Base-by-base conservation (phyloP, 2,329 filamentous ascomycete genomes). In the Neurospora sp. region DNA sequence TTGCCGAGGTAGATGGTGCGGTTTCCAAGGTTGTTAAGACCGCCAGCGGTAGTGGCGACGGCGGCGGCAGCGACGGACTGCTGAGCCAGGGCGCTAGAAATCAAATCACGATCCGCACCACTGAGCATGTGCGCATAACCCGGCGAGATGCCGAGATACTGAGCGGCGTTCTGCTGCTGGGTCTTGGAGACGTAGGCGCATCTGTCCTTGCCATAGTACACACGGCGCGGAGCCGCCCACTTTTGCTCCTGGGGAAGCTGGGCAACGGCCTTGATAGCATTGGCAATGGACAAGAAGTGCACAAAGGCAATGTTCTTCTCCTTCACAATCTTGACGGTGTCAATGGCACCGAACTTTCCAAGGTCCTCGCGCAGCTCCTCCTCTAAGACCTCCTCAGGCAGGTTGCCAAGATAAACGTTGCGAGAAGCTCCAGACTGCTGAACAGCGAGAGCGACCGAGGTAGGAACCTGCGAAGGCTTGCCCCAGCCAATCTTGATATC, bases 401-500 rank as follows among this genome's bases (percentile, higher is more conserved):
- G 81, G 79, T 97, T 98, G 69, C 96, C 96, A 62, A 99, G 86
- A 78, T 99, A 99, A 40, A 99, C 96, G 78, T 99, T 99, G 74
- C 96, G 89, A 19, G 96, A 99, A 38, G 96, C 96, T 68, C 94
- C 94, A 13, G 94, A 97, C 81, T 99, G 96, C 83, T 99, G 96
- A 39, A 98, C 96, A 66, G 96, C 95, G 70, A 98, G 85, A n/a
- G 94, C 93, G 66, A 99, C 96, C 2, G 96, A 98, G 2, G 95
- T 98, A 3, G 96, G 96, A 0, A 99, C 96, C 81, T 97, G 95
- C 3, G 96, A 98, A 39, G 96, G 95, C 83, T 99, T 99, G 73
- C 96, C 96, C 96, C 96, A 99, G 73, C 96, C 96, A 77, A 99
- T 94, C 86, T 99, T 99, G 85, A 99, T 97, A 80, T 99, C 96